These are phyloP conservation scores for Linum usitatissimum DNA, from an alignment of 345 rosid species.

Conservation along the genomic window DNA sequence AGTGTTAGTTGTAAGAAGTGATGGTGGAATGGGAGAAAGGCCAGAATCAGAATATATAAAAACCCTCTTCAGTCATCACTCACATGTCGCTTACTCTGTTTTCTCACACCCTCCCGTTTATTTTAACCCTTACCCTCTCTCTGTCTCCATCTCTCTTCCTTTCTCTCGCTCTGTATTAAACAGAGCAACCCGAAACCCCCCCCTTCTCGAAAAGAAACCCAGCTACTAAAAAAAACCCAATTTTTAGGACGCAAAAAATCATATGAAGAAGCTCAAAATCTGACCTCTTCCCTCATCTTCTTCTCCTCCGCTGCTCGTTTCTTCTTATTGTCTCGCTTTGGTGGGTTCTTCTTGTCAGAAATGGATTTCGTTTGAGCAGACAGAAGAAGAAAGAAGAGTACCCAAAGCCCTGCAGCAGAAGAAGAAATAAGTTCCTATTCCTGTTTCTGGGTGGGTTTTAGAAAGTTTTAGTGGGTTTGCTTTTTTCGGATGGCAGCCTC, in stretches of 20 bases:
- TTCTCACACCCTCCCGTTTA: conserved; percentile 19
- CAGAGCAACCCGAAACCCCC: conserved; percentile 18
- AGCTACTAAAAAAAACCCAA: background rate
- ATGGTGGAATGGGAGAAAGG: conserved; percentile 3
- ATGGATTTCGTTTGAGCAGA: conserved; percentile 5
- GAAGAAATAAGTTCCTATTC: background rate
- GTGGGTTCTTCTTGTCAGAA: background rate
- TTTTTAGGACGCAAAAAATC: background rate
- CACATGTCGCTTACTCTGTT: conserved; percentile 16
- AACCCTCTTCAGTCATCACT: conserved; percentile 1
- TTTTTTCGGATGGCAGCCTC: conserved; percentile 39
- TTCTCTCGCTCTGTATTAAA: background rate
- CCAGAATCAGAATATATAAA: conserved; percentile 13
- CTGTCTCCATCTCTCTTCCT: conserved; percentile 1
- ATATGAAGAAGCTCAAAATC: background rate
- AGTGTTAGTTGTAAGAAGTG: conserved; percentile 1
- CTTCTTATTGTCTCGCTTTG: too few species aligned
- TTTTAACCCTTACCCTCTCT: conserved; percentile 15
- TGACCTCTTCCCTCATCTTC: background rate
- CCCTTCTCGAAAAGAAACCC: conserved; percentile 11
- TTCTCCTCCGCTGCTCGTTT: background rate
- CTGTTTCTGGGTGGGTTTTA: background rate
- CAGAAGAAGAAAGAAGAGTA: background rate
- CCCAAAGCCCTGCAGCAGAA: background rate
- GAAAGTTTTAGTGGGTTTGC: too few species aligned